Percentiles rank a stretch among this genome's conserved stretches.
Evolutionary conservation across 768 basidiomycete species (phyloP).

Genomic region (Polyporus arcularius): DNA sequence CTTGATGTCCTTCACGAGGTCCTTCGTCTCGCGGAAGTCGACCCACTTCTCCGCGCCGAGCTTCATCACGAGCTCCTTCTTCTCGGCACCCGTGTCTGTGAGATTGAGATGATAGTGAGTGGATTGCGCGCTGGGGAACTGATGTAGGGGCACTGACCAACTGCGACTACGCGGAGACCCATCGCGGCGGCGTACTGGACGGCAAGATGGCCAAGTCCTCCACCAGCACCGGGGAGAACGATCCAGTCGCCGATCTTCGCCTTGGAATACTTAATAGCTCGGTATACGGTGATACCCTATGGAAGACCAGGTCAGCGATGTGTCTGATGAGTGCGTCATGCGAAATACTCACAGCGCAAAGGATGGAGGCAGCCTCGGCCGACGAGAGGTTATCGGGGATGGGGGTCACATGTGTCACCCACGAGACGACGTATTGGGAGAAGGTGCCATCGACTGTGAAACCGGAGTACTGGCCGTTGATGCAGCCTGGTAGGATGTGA

Average conservation of each 20-base stretch:
- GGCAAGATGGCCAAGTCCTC: constrained; percentile 83
- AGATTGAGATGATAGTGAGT: not conserved
- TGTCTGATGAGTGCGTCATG: not conserved
- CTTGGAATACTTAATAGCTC: constrained; percentile 75
- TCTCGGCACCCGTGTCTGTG: constrained; percentile 72
- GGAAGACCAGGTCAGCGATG: not conserved
- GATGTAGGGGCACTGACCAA: constrained; percentile 41
- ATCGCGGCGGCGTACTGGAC: constrained; percentile 79
- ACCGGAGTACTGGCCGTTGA: constrained; percentile 60
- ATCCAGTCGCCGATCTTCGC: constrained; percentile 73
- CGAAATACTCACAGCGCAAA: constrained; percentile 62
- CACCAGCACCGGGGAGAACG: constrained; percentile 76
- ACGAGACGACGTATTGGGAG: constrained; percentile 72
- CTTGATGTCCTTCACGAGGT: constrained; percentile 67
- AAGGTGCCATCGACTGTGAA: constrained; percentile 81
- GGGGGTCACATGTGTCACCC: constrained; percentile 70
- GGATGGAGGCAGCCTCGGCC: constrained; percentile 69
- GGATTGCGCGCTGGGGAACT: not conserved
- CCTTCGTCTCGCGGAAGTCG: constrained; percentile 70
- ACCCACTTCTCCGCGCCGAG: constrained; percentile 79
- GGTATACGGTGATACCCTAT: constrained; percentile 83
- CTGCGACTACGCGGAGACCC: constrained; percentile 79
- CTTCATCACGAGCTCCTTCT: constrained; percentile 56
- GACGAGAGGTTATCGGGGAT: constrained; percentile 73
- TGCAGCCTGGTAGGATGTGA: constrained; percentile 50